These are phyloP conservation scores for Colletotrichum higginsianum DNA, from an alignment of 2,329 filamentous ascomycete species.

Conservation along the genomic window DNA sequence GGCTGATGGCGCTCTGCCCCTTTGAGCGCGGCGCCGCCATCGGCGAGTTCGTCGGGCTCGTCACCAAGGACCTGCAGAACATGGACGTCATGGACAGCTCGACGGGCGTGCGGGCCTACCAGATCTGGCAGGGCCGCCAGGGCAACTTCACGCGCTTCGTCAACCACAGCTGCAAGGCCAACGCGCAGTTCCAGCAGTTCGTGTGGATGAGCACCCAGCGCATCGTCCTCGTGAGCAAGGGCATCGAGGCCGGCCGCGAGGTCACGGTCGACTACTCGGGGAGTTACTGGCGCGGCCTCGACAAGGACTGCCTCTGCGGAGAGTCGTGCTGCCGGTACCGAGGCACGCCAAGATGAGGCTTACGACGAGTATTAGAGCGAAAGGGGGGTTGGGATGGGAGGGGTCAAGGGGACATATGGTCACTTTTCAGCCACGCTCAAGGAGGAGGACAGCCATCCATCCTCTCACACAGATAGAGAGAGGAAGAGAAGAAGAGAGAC, in stretches of 20 bases:
- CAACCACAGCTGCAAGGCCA: slow-evolving; percentile 72
- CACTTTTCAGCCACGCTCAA: background rate
- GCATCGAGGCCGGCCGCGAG: slow-evolving; percentile 66
- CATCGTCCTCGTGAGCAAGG: slow-evolving; percentile 69
- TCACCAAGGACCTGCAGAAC: slow-evolving; percentile 66
- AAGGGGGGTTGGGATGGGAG: background rate
- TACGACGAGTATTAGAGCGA: background rate
- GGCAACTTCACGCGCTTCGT: slow-evolving; percentile 73
- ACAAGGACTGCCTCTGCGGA: slow-evolving; percentile 69
- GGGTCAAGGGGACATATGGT: too few species aligned
- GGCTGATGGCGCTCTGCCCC: slow-evolving; percentile 60
- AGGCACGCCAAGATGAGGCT: slow-evolving; percentile 8
- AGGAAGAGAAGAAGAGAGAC: background rate
- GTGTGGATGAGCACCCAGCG: slow-evolving; percentile 70
- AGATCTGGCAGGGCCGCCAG: slow-evolving; percentile 70
- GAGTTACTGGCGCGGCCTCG: slow-evolving; percentile 69
- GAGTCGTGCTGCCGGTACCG: slow-evolving; percentile 65
- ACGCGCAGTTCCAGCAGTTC: slow-evolving; percentile 70
- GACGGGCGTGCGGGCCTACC: slow-evolving; percentile 57
- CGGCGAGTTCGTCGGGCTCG: slow-evolving; percentile 69
- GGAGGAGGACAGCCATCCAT: too few species aligned
- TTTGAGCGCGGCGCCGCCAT: slow-evolving; percentile 68
- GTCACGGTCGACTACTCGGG: slow-evolving; percentile 72
- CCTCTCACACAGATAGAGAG: too few species aligned
- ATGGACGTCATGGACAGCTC: slow-evolving; percentile 69